A percentile compares a stretch with the other conserved stretches of the same genome.
Conservation (phyloP, 2,329 filamentous ascomycete species). For the Erysiphe neolycopersici region DNA sequence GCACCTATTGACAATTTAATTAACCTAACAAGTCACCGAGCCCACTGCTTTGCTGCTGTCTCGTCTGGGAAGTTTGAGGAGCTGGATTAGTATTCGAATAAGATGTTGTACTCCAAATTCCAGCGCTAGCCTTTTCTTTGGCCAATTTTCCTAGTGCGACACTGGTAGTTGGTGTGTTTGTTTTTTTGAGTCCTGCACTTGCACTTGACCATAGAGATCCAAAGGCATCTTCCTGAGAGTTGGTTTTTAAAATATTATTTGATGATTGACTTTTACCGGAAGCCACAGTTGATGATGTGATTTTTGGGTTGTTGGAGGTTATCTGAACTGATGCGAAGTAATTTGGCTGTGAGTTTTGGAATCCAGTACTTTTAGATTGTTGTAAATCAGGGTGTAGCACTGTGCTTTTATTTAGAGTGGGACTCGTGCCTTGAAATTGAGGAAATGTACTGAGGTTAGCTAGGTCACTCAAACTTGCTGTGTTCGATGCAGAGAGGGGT, state of each 20-base stretch:
- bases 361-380: conserved; percentile 24
- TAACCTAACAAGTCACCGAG: not conserved
- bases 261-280: conserved; percentile 20
- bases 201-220: conserved; percentile 53
- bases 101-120: conserved; percentile 65
- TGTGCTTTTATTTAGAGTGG: conserved; percentile 22
- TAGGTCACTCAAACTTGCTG: conserved; percentile 55
- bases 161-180: conserved; percentile 31
- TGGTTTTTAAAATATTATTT: conserved; percentile 27
- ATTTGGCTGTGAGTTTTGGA: conserved; percentile 61
- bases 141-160: conserved; percentile 79
- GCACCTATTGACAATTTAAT: not conserved
- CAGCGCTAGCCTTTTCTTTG: conserved; percentile 91
- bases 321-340: conserved; percentile 70
- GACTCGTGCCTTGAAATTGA: not conserved
- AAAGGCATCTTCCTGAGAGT: conserved; percentile 57
- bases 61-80: not conserved
- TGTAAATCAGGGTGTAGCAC: conserved; percentile 20
- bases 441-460: conserved; percentile 59
- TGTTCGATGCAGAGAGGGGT: conserved; percentile 60
- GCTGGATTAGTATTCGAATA: conserved; percentile 3
- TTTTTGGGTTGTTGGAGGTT: conserved; percentile 10
- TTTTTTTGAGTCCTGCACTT: conserved; percentile 51
- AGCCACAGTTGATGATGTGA: conserved; percentile 10
- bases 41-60: not conserved